Base-by-base conservation (phyloP, 805 yeast genomes). In the Kurtzmaniella cleridarum region DNA sequence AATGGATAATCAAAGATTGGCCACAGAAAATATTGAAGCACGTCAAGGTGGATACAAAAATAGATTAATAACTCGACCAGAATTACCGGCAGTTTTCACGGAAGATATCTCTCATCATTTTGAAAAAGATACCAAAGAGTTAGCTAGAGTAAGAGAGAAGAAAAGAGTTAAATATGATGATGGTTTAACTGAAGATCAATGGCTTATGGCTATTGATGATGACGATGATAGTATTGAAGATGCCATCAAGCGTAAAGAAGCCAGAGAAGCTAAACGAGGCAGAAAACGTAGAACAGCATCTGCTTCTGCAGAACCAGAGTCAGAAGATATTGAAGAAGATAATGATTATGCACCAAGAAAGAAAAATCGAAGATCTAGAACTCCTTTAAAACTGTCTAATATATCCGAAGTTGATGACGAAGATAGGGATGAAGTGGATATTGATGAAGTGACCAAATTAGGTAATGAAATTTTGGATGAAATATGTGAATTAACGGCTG, bases 111-210 rank as follows among this genome's bases (percentile, higher is more conserved):
- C 73, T 5, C 62, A 57, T 23, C 73, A 75, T 47, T 67, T 78
- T 41, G 71, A 75, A 39, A 64, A 66, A 11, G 79, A 78, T 37
- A 66, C 66, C 23, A 74, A 75, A 34, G 73, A 73, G 28, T 62
- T 70, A 12, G 73, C 57, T 12, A 87, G 80, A 28, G 75, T 81
- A 34, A 78, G 98, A 55, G 90, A 84, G 50, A 83, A 95, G 41
- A 87, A 86, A 60, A 62, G 75, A 6, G 76, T 80, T n/a, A 83
- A 83, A 48, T 83, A 82, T 52, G 98, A 93, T 57, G 96, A 90
- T 49, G 81, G 83, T 18, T 63, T 90, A 50, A 83, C 95, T 5
- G 98, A 93, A 57, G 96, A 87, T 53, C 96, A 91, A 59, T 93
- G 97, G 95, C 59, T 83, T 37, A 78, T 78, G 57, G 87, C 87